Base-by-base conservation (phyloP, 202 grass and related monocot species). In the Schoenoplectus triqueter region DNA sequence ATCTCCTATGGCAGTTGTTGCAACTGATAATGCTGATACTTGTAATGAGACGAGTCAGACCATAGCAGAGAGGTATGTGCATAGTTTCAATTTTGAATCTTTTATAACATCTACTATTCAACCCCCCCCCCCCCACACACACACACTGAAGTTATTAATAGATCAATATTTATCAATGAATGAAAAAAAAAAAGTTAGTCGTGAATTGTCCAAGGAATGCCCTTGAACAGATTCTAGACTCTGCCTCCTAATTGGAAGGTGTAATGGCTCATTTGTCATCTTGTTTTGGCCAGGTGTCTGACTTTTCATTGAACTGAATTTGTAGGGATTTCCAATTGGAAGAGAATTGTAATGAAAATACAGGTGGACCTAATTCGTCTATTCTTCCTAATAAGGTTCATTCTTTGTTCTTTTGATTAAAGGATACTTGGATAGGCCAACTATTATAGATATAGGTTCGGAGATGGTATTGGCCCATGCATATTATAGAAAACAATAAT, bases 291-390 rank as follows among this genome's bases (percentile, higher is more conserved):
- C 54, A 14, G 49, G 52, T 31, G 8, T 54, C 10, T 6, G 9
- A 64, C 56, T 69, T 39, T 64, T 92, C 19, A 88, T 86, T 48
- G 48, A 42, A 4, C 57, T 77, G 68, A 40, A 87, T 87, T 92
- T 81, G 22, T 87, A 98, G 95, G 86, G 84, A 82, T 73, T 82
- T 87, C 63, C 78, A 80, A 91, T 71, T 84, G 64, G 82, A 89
- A 80, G 85, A 87, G 67, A 76, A 84, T 64, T 84, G 59, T 20
- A 81, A 87, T 64, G 64, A 66, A 51, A 68, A 82, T 72, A 61
- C 47, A 72, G 56, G 47, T n/a, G 31, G 76, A 18, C 10, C 39
- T 81, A 83, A 89, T 80, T 69, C 75, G 89, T 55, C 65, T 85
- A 73, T 10, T 88, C 61, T 52, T 80, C 63, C 10, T 21, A 90